A percentile compares a stretch with the other conserved stretches of the same genome.
phyloP scores from a whole-genome alignment of 495 filamentous ascomycete species.

The Penicillium manginii region DNA sequence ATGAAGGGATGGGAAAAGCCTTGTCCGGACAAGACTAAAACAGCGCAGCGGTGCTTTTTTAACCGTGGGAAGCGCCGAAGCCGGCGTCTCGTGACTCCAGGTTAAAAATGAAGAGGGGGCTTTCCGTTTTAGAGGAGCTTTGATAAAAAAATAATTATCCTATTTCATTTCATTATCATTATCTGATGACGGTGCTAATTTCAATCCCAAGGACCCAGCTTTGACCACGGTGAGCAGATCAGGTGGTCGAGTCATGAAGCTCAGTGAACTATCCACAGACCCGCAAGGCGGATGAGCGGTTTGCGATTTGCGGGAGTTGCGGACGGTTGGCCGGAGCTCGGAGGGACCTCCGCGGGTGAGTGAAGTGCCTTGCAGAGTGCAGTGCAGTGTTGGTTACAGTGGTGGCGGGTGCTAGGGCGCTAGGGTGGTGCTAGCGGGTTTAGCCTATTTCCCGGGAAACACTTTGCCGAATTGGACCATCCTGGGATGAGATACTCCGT shows the following conservation, averaged over 20 bases:
- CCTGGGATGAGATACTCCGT: not conserved
- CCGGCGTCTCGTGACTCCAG: constrained; percentile 25
- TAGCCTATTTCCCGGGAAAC: constrained; percentile 13
- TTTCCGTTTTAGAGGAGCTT: not conserved
- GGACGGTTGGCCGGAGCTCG: constrained; percentile 26
- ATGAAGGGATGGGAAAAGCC: constrained; percentile 35
- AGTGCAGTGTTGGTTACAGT: not conserved
- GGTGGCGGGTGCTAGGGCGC: not conserved
- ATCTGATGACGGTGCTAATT: not conserved
- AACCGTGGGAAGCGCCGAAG: constrained; percentile 41
- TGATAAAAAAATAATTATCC: not conserved
- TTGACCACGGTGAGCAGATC: not conserved
- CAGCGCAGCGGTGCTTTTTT: constrained; percentile 16
- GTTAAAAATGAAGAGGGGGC: not conserved
- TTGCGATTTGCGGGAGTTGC: constrained; percentile 26
- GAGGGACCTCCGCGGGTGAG: constrained; percentile 10
- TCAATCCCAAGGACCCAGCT: not conserved
- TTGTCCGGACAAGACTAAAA: constrained; percentile 28
- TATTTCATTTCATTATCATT: not conserved
- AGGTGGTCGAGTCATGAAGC: not conserved
- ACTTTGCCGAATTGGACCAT: constrained; percentile 18
- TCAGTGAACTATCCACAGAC: constrained; percentile 18
- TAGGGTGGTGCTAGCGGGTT: too few relatives aligned
- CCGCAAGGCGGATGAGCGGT: constrained; percentile 15
- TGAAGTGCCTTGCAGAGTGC: not conserved